Conservation (phyloP, 73 alveolate species). For the Paramecium caudatum region DNA sequence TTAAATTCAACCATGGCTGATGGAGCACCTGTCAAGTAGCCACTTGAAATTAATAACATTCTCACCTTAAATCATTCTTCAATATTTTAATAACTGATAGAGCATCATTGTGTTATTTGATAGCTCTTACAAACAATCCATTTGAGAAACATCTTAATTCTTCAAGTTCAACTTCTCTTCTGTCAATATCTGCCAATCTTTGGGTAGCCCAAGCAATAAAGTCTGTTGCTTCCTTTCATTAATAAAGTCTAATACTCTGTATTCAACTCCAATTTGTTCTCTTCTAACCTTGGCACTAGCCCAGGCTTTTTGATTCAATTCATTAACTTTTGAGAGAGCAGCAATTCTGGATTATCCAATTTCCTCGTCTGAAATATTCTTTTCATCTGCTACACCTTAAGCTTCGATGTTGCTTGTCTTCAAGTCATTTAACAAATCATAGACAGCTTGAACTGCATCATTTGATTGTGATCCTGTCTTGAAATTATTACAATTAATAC, state of each 20-base stretch:
- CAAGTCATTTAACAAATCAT: slow-evolving; percentile 61
- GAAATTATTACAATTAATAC: neutral
- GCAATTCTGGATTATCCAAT: slow-evolving; percentile 53
- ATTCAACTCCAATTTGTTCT: slow-evolving; percentile 61
- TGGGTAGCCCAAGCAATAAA: slow-evolving; percentile 63
- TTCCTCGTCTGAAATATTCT: slow-evolving; percentile 57
- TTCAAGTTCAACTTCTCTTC: slow-evolving; percentile 63
- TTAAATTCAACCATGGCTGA: slow-evolving; percentile 56
- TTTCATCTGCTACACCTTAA: slow-evolving; percentile 52
- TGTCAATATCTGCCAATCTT: slow-evolving; percentile 63
- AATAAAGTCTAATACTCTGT: neutral
- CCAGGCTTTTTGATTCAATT: slow-evolving; percentile 64
- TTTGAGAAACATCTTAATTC: slow-evolving; percentile 64
- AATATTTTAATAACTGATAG: slow-evolving; percentile 39
- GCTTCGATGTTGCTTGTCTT: slow-evolving; percentile 67
- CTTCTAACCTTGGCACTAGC: slow-evolving; percentile 52
- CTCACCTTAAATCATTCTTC: slow-evolving; percentile 40
- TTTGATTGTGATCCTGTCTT: slow-evolving; percentile 61
- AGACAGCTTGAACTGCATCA: slow-evolving; percentile 65
- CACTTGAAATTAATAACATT: neutral
- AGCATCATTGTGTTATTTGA: slow-evolving; percentile 64
- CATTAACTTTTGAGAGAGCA: slow-evolving; percentile 51
- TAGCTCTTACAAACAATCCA: slow-evolving; percentile 66
- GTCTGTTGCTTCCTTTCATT: slow-evolving; percentile 22
- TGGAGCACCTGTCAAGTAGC: slow-evolving; percentile 55